Evolutionary conservation across 768 basidiomycete species (phyloP).

Genomic region (Termitomyces sp.): DNA sequence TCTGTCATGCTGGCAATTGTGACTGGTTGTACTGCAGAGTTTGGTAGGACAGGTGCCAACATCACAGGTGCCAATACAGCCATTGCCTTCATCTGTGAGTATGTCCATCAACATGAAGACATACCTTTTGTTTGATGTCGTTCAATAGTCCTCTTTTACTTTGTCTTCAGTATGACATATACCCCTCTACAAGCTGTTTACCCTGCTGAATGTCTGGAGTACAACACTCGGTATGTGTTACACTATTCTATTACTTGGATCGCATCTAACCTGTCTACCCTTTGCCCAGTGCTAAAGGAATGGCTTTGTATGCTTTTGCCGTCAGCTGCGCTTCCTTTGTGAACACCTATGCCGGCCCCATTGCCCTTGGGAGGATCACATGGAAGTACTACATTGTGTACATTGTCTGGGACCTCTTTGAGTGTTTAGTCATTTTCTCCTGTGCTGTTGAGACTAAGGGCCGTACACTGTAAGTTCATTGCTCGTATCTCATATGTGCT

Average conservation of each 20-base stretch:
- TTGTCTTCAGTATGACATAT: conserved; percentile 49
- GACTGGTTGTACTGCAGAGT: conserved; percentile 37
- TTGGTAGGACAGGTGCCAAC: conserved; percentile 28
- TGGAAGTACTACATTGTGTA: conserved; percentile 39
- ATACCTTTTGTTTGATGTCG: not conserved
- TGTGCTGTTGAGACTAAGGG: conserved; percentile 38
- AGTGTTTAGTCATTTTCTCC: conserved; percentile 30
- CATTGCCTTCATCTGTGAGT: conserved; percentile 40
- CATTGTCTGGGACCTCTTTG: conserved; percentile 33
- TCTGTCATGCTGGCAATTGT: conserved; percentile 34
- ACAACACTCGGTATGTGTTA: conserved; percentile 36
- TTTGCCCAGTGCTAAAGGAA: conserved; percentile 47
- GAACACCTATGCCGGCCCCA: conserved; percentile 45
- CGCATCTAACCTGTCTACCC: not conserved
- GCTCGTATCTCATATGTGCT: not conserved
- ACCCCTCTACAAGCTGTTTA: conserved; percentile 56
- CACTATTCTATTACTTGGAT: not conserved
- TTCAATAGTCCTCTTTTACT: conserved; percentile 42
- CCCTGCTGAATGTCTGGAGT: conserved; percentile 49
- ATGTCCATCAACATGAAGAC: not conserved
- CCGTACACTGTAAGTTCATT: conserved; percentile 29
- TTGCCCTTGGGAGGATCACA: conserved; percentile 26
- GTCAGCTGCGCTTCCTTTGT: conserved; percentile 40
- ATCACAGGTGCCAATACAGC: conserved; percentile 34
- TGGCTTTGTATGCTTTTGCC: conserved; percentile 44